Percentiles rank a stretch among this genome's conserved stretches.
Evolutionary conservation across 2,329 filamentous ascomycete species (phyloP).

Genomic region (Apiospora sp.): DNA sequence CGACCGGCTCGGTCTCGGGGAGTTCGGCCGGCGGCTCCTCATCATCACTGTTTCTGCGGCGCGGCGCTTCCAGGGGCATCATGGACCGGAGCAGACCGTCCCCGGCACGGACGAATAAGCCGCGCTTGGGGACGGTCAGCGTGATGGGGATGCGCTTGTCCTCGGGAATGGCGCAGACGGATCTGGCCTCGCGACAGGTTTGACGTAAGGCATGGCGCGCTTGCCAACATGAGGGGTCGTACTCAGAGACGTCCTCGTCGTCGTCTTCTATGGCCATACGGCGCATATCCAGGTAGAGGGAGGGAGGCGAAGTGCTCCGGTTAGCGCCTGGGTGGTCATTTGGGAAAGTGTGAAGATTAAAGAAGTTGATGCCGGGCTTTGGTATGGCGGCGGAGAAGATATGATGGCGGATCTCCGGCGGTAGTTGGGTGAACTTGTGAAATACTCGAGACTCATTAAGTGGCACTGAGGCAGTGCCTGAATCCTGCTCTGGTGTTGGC

Average conservation of each 20-base stretch:
- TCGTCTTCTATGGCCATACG: constrained; percentile 38
- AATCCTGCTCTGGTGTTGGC: background rate
- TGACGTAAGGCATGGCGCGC: constrained; percentile 35
- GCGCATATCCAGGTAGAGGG: constrained; percentile 41
- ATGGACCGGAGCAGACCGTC: constrained; percentile 36
- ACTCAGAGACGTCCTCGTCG: constrained; percentile 37
- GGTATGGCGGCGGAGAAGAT: constrained; percentile 40
- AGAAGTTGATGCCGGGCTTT: constrained; percentile 43
- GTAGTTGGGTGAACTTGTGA: constrained; percentile 36
- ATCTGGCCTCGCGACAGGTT: constrained; percentile 40
- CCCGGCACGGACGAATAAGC: constrained; percentile 40
- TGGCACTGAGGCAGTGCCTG: background rate
- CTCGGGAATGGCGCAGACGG: constrained; percentile 34
- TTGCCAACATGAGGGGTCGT: constrained; percentile 44
- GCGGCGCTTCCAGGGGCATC: constrained; percentile 29
- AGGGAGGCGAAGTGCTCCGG: constrained; percentile 40
- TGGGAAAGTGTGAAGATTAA: constrained; percentile 45
- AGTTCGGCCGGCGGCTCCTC: background rate
- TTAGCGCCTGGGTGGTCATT: constrained; percentile 40
- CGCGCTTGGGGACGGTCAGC: constrained; percentile 39
- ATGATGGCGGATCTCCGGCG: constrained; percentile 40
- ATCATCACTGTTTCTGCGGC: background rate
- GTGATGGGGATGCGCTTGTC: constrained; percentile 33
- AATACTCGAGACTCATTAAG: constrained; percentile 27
- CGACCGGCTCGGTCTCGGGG: constrained; percentile 31